Evolutionary conservation across 2,329 filamentous ascomycete genomes (phyloP).

Genomic region (Alternaria incomplexa): DNA sequence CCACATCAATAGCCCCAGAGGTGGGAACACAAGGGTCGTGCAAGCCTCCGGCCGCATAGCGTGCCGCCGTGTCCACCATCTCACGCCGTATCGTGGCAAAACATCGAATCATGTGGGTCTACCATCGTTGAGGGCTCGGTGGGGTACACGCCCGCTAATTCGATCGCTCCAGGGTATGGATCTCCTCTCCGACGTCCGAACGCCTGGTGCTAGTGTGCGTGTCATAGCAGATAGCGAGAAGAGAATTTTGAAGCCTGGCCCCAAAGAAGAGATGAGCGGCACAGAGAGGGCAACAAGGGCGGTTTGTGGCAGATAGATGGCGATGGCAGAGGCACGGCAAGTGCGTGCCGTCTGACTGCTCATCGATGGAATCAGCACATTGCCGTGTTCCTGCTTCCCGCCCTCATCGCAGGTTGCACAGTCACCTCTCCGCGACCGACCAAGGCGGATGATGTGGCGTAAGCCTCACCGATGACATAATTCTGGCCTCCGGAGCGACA

Average conservation of each 20-base stretch:
- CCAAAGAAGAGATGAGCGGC: not conserved
- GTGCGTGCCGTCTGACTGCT: not conserved
- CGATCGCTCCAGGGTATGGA: slow-evolving; percentile 11
- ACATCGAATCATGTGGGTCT: not conserved
- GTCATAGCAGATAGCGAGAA: not conserved
- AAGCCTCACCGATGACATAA: not conserved
- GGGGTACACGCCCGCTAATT: not conserved
- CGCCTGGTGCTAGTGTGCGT: not conserved
- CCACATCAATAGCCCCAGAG: not conserved
- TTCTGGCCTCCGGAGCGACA: not conserved
- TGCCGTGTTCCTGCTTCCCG: not conserved
- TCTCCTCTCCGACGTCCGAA: slow-evolving; percentile 16
- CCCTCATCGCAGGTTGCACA: not conserved
- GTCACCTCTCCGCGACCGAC: not conserved
- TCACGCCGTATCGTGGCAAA: slow-evolving; percentile 7
- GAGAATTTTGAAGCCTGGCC: not conserved
- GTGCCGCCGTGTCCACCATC: not conserved
- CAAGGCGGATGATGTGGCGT: not conserved
- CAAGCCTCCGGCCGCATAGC: not conserved
- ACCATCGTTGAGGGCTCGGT: not conserved
- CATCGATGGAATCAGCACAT: not conserved
- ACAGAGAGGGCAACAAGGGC: not conserved
- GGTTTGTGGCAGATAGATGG: not conserved
- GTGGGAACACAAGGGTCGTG: slow-evolving; percentile 3
- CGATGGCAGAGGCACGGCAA: not conserved